Percentiles rank a stretch among this genome's conserved stretches.
Evolutionary conservation across 768 basidiomycete species (phyloP).

Genomic region (Paxillus rubicundulus): DNA sequence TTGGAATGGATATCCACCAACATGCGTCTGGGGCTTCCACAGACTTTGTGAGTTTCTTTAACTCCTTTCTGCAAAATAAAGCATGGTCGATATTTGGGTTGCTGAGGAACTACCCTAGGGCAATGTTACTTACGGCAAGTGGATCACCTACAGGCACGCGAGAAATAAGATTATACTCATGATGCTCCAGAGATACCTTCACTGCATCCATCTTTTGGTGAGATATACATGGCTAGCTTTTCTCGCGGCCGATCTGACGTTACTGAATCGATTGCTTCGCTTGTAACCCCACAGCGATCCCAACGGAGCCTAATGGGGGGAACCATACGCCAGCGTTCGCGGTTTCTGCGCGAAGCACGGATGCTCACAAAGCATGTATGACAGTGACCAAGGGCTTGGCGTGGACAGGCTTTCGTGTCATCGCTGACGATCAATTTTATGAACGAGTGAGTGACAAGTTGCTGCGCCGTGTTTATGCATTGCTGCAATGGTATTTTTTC

Average conservation of each 20-base stretch:
- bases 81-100: neutral
- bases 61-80: neutral
- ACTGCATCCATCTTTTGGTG: slow-evolving; percentile 63
- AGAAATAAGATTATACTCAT: slow-evolving; percentile 13
- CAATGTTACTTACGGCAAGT: slow-evolving; percentile 66
- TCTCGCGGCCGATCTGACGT: slow-evolving; percentile 16
- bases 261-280: slow-evolving; percentile 16
- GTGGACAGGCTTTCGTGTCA: slow-evolving; percentile 54
- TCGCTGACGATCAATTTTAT: slow-evolving; percentile 59
- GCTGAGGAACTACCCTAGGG: slow-evolving; percentile 47
- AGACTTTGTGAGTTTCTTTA: slow-evolving; percentile 65
- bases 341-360: slow-evolving; percentile 51
- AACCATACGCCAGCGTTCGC: slow-evolving; percentile 75
- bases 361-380: slow-evolving; percentile 64
- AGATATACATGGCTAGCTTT: slow-evolving; percentile 15
- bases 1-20: slow-evolving; percentile 38
- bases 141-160: slow-evolving; percentile 11
- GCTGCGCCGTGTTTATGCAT: neutral
- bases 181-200: slow-evolving; percentile 51
- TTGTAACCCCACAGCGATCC: slow-evolving; percentile 50
- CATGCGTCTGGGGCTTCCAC: slow-evolving; percentile 59
- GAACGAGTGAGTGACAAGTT: slow-evolving; percentile 40
- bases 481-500: neutral
- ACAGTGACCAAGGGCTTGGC: slow-evolving; percentile 59
- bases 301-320: slow-evolving; percentile 66